Base-by-base conservation (phyloP, 164 flowering plant species). In the Berberis thunbergii region DNA sequence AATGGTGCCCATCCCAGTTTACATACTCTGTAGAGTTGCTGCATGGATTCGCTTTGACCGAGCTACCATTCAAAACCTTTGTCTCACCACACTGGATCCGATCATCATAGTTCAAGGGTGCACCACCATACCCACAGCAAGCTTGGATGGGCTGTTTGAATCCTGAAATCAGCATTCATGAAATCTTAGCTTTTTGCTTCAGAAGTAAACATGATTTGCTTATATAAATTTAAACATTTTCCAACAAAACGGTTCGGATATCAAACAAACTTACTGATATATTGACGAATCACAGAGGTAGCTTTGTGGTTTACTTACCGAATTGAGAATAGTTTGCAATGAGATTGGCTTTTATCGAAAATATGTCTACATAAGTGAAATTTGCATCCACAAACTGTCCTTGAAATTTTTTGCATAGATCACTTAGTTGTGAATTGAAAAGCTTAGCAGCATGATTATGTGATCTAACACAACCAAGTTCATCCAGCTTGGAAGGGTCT, bases 1-100 rank as follows among this genome's bases (percentile, higher is more conserved):
- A 88, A 73, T 91, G 96, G 52, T 78, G 86, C 38, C 97, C 97
- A 64, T 88, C 97, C 96, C 96, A 88, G 46, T 71, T 87, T 44
- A 91, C 75, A 68, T 89, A 81, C 57, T 83, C 89, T 11, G 78
- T 72, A 40, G 72, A 76, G 50, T 89, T 85, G 57, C 67, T 63
- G 54, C 96, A 91, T 1, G 75, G 81, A 70, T 70, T 75, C 50
- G 86, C 85, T 6, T 86, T 85, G 40, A 83, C 82, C 4, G 73
- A 66, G 63, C 62, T 86, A 57, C 97, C 97, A 68, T 88, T 80
- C 64, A 88, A 7, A 44, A 55, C 68, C 73, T 84, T 84, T 0
- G 88, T 85, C 64, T 74, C 73, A 38, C 97, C 97, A 67, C 96
- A 91, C 13, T 77, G 41, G 40, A 91, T 67, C 52, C 81, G 72